Evolutionary conservation across 2,329 filamentous ascomycete species (phyloP).

Genomic region (Blastomyces gilchristii): DNA sequence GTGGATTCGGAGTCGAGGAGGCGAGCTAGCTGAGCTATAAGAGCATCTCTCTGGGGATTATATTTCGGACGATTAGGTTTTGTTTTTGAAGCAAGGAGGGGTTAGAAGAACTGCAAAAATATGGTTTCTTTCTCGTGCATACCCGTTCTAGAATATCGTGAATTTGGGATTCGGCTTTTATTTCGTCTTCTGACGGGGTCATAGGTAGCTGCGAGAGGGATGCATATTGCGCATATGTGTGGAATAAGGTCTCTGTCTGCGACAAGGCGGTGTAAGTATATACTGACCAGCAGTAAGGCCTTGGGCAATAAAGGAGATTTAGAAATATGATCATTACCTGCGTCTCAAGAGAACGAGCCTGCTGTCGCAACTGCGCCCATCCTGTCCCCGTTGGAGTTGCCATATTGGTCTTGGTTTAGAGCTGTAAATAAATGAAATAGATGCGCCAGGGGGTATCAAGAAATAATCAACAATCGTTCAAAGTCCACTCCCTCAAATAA

Average conservation of each 20-base stretch:
- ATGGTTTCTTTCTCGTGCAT: slow-evolving; percentile 17
- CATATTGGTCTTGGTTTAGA: slow-evolving; percentile 31
- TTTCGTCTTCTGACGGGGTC: slow-evolving; percentile 78
- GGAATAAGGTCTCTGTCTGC: slow-evolving; percentile 65
- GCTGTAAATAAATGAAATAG: neutral
- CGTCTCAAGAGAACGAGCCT: slow-evolving; percentile 76
- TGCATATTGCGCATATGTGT: slow-evolving; percentile 80
- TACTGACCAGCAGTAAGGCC: neutral
- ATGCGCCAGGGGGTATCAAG: neutral
- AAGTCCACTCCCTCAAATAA: neutral
- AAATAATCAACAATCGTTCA: neutral
- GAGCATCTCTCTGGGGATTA: slow-evolving; percentile 58
- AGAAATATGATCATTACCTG: slow-evolving; percentile 51
- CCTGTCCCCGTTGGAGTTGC: slow-evolving; percentile 50
- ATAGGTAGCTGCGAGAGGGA: slow-evolving; percentile 66
- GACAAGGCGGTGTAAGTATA: slow-evolving; percentile 13
- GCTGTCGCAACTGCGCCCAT: slow-evolving; percentile 91
- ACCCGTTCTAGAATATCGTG: slow-evolving; percentile 78
- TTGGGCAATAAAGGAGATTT: neutral
- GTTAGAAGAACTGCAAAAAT: neutral
- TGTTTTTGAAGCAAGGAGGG: neutral
- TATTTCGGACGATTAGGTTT: slow-evolving; percentile 10
- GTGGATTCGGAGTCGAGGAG: slow-evolving; percentile 87
- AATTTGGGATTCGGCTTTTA: slow-evolving; percentile 65
- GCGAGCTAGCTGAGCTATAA: slow-evolving; percentile 72